Conservation (phyloP, 208 protist species). For the Wallacemonas sp. region DNA sequence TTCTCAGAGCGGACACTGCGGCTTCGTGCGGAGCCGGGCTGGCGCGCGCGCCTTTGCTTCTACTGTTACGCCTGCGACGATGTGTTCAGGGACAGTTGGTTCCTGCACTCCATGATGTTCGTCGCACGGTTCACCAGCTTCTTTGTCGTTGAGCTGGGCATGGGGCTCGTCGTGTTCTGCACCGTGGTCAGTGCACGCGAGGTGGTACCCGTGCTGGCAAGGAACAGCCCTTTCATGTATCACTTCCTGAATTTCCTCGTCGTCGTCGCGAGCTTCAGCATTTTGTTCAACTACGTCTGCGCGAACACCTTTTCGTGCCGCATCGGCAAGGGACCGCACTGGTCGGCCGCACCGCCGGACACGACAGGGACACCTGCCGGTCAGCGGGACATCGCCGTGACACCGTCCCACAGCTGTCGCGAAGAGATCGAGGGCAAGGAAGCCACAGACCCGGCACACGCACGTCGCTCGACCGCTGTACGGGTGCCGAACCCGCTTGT, state of each 20-base stretch:
- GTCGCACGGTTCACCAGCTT: conserved; percentile 19
- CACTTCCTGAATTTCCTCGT: conserved; percentile 28
- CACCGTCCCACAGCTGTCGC: neutral
- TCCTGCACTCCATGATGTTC: conserved; percentile 10
- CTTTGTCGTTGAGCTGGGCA: conserved; percentile 30
- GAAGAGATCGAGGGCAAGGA: neutral
- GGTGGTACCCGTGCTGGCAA: conserved; percentile 44
- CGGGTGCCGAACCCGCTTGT: no score
- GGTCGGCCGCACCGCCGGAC: neutral
- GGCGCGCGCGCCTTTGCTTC: neutral
- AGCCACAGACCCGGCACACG: neutral
- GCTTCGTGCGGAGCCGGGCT: neutral
- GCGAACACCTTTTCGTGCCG: conserved; percentile 36
- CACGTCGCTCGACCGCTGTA: neutral
- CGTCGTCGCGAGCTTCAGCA: conserved; percentile 53
- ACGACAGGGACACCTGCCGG: no score
- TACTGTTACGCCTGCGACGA: conserved; percentile 7
- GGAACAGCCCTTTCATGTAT: conserved; percentile 21
- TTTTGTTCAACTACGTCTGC: conserved; percentile 68
- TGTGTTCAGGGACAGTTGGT: conserved; percentile 18
- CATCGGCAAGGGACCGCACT: conserved; percentile 17
- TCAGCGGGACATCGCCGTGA: neutral
- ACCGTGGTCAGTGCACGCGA: conserved; percentile 36
- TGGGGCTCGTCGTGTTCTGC: conserved; percentile 58
- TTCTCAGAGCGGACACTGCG: neutral